Evolutionary conservation across 169 alveolate species (phyloP), one percentile per base, ranked within the genome.

Genomic region (Perkinsus chesapeaki): DNA sequence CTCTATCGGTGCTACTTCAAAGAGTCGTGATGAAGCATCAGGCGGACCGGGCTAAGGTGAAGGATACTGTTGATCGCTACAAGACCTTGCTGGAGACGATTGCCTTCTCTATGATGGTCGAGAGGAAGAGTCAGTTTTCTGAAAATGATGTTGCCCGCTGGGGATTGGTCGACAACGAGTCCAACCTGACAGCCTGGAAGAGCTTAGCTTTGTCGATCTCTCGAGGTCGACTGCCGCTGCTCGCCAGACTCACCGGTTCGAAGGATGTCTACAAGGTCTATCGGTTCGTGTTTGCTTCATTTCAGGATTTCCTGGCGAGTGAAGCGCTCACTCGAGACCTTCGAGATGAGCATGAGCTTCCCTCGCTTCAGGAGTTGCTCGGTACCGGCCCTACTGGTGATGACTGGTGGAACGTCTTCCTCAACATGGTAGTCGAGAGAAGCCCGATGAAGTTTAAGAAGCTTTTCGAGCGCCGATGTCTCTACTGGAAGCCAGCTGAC

Each of bases 341-440:
- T 43, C 60, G 60, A 43, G 16, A 16, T 16, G 60, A 43, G 16
- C 23, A 43, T 43, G 60, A 43, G 16, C 60, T 43, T 5, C 60
- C 60, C 16, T 43, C 60, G 60, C 60, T 43, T 5, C 23, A 43
- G 60, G 60, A 43, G 60, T 43, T 43, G 60, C 16, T 43, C 23
- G 60, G 60, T 5, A 9, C 60, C 60, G 60, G 60, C 60, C 60
- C 60, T 5, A 16, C 5, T 43, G 60, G 60, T 16, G 60, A 43
- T 16, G 60, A 43, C 39, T 90, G 92, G 92, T 90, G 92, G 92
- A 36, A 39, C 43, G 39, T 12, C 39, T 90, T 90, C 47, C 3
- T 90, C 20, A 39, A 90, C 31, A 90, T 90, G 92, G 47, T 90
- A 3, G 92, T 90, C 47, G 92, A 90, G 43, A 90, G 39, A 90